Conservation (phyloP, 495 filamentous ascomycete genomes). For the Parachaetomium inaequale region DNA sequence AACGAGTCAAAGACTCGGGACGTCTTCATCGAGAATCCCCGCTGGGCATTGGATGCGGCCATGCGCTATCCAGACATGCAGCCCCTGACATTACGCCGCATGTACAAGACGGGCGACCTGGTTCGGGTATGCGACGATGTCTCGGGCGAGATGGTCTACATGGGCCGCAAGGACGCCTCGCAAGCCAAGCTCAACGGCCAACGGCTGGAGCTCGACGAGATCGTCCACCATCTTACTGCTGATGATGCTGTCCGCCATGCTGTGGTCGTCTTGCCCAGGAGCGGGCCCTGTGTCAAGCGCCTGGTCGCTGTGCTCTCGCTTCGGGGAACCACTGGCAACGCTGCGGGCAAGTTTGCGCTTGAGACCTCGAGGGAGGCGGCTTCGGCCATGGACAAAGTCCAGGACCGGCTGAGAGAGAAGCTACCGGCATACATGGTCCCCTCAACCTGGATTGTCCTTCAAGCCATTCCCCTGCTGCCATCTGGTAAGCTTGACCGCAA, state of each 20-base stretch:
- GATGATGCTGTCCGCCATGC: conserved; percentile 23
- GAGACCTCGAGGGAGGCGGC: conserved; percentile 13
- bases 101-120: conserved; percentile 61
- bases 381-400: conserved; percentile 22
- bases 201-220: conserved; percentile 45
- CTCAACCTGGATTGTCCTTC: conserved; percentile 51
- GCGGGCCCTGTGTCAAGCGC: conserved; percentile 20
- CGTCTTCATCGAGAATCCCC: conserved; percentile 24
- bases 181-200: conserved; percentile 42
- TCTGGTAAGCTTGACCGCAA: conserved; percentile 58
- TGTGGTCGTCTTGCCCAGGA: conserved; percentile 19
- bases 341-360: conserved; percentile 6
- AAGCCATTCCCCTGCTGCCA: conserved; percentile 45
- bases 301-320: conserved; percentile 24
- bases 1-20: conserved; percentile 23
- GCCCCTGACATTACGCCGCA: conserved; percentile 4
- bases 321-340: not conserved
- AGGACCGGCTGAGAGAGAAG: conserved; percentile 24
- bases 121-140: conserved; percentile 48
- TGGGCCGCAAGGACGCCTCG: conserved; percentile 36
- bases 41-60: conserved; percentile 30
- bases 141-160: conserved; percentile 48
- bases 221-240: conserved; percentile 45
- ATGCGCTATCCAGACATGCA: conserved; percentile 20
- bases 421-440: conserved; percentile 55